phyloP scores from a whole-genome alignment of 2,329 filamentous ascomycete species.

The Microsporum audouinii region DNA sequence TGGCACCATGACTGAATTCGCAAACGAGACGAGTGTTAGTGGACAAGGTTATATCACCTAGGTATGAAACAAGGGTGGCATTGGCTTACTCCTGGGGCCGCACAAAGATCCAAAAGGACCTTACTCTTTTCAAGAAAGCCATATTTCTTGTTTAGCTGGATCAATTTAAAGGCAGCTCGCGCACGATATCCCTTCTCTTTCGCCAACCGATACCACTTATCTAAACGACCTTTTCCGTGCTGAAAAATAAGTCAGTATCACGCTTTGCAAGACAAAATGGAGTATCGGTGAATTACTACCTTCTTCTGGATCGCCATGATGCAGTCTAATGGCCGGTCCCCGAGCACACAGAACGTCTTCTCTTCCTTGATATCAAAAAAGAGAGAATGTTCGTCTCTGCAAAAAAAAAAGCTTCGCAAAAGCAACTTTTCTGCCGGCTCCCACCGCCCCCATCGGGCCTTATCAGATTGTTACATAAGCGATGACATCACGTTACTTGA shows the following conservation, averaged over 20 bases:
- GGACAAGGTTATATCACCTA: background rate
- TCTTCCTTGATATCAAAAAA: background rate
- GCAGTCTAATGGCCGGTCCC: slow-evolving; percentile 7
- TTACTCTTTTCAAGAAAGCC: slow-evolving; percentile 94
- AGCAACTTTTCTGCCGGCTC: slow-evolving; percentile 1
- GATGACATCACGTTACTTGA: slow-evolving; percentile 13
- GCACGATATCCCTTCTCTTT: slow-evolving; percentile 98
- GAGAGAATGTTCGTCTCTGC: background rate
- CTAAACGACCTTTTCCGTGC: slow-evolving; percentile 93
- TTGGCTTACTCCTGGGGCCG: slow-evolving; percentile 69
- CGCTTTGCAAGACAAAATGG: slow-evolving; percentile 3
- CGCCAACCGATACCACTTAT: slow-evolving; percentile 97
- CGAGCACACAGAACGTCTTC: background rate
- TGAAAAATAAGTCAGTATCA: slow-evolving; percentile 19
- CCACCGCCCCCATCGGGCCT: background rate
- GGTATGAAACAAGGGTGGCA: slow-evolving; percentile 1
- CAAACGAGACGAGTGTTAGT: slow-evolving; percentile 18
- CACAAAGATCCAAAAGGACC: slow-evolving; percentile 93
- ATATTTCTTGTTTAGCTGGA: slow-evolving; percentile 98
- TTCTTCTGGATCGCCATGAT: slow-evolving; percentile 96
- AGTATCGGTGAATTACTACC: slow-evolving; percentile 27
- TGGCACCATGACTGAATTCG: slow-evolving; percentile 72
- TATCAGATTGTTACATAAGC: slow-evolving; percentile 5
- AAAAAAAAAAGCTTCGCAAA: background rate
- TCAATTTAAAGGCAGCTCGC: slow-evolving; percentile 92